These are phyloP conservation scores for Cytospora schulzeri DNA, from an alignment of 2,329 filamentous ascomycete genomes.

Conservation along the genomic window DNA sequence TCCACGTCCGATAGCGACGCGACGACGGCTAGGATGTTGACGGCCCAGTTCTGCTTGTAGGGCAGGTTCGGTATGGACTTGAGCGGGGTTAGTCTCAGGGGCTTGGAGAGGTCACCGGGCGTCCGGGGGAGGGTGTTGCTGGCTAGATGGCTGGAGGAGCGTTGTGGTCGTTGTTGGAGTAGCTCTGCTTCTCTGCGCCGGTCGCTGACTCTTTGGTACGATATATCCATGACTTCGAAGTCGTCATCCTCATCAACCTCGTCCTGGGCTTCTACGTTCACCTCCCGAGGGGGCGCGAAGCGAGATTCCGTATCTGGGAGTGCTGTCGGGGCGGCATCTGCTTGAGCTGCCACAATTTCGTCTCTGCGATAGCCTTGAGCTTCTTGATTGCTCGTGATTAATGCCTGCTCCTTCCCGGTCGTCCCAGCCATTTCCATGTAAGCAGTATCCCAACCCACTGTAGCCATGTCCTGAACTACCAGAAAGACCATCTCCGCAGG, in stretches of 20 bases:
- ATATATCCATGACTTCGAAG: constrained; percentile 29
- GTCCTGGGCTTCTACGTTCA: constrained; percentile 25
- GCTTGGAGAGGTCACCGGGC: constrained; percentile 44
- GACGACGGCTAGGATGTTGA: constrained; percentile 57
- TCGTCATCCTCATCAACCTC: constrained; percentile 35
- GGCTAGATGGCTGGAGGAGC: constrained; percentile 12
- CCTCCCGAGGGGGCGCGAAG: neutral
- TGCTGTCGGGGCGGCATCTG: constrained; percentile 30
- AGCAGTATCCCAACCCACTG: constrained; percentile 52
- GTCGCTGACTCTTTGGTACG: constrained; percentile 21
- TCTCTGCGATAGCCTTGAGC: neutral
- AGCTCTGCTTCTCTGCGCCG: constrained; percentile 20
- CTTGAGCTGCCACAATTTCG: constrained; percentile 18
- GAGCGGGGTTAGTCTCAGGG: constrained; percentile 55
- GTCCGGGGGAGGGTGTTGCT: constrained; percentile 39
- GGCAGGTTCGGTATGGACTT: constrained; percentile 53
- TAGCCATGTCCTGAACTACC: constrained; percentile 46
- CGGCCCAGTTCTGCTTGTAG: constrained; percentile 60
- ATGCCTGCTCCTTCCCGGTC: neutral
- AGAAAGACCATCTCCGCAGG: constrained; percentile 45
- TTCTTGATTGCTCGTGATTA: neutral
- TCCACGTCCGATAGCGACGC: constrained; percentile 50
- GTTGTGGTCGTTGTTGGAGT: constrained; percentile 8
- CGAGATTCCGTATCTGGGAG: neutral
- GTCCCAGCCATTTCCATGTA: constrained; percentile 37